phyloP scores from a whole-genome alignment of 257 asterid species.

The Linderniella brevidens region DNA sequence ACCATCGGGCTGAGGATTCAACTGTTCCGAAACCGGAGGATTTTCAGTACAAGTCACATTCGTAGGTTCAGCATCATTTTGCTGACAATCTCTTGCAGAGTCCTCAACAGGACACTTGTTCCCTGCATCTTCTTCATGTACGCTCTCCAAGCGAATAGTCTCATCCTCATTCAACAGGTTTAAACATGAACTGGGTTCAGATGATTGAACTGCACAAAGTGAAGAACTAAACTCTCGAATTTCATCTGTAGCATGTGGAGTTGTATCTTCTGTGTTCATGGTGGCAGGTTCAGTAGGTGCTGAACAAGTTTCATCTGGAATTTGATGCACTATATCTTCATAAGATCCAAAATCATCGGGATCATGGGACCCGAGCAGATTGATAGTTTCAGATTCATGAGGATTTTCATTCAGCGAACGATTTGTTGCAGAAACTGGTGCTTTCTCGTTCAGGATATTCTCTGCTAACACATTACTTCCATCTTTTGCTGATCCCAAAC shows the following conservation, averaged over 20 bases:
- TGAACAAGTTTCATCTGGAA: constrained; percentile 22
- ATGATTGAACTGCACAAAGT: constrained; percentile 31
- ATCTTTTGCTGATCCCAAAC: constrained; percentile 23
- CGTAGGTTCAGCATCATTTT: constrained; percentile 21
- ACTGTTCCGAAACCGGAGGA: constrained; percentile 4
- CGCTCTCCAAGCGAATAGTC: constrained; percentile 37
- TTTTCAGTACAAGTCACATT: neutral
- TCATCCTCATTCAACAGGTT: constrained; percentile 78
- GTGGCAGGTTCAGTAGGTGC: constrained; percentile 22
- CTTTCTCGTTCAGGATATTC: constrained; percentile 17
- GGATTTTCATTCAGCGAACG: constrained; percentile 10
- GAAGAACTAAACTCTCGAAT: constrained; percentile 21
- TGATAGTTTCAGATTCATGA: neutral
- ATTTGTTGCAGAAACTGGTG: constrained; percentile 12
- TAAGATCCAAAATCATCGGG: constrained; percentile 28
- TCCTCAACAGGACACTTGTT: constrained; percentile 23
- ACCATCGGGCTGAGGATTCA: constrained; percentile 19
- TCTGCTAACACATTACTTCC: constrained; percentile 24
- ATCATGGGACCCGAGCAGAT: constrained; percentile 12
- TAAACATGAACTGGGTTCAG: constrained; percentile 74
- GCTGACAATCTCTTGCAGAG: constrained; percentile 21
- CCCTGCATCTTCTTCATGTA: constrained; percentile 26
- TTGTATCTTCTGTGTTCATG: constrained; percentile 19
- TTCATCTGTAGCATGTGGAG: constrained; percentile 18
- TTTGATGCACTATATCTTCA: constrained; percentile 20